Conservation (phyloP, 2,329 filamentous ascomycete genomes). For the Cercospora sp. region DNA sequence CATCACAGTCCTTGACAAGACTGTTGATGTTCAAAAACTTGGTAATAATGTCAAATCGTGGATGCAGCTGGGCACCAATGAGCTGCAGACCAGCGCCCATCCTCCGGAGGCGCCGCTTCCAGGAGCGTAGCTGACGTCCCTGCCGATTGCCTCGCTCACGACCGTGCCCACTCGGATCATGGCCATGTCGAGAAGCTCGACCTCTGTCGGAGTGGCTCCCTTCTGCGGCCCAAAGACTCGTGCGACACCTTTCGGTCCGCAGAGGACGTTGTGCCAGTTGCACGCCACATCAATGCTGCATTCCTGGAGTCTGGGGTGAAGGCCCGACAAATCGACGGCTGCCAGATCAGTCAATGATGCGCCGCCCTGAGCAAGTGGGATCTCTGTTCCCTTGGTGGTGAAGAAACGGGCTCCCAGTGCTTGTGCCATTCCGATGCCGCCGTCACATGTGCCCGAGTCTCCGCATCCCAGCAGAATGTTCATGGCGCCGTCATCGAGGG, state of each 20-base stretch:
- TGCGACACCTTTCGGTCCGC: constrained; percentile 52
- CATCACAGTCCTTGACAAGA: constrained; percentile 51
- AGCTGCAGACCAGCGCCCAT: constrained; percentile 55
- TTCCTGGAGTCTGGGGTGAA: constrained; percentile 44
- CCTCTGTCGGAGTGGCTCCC: constrained; percentile 49
- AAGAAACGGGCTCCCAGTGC: constrained; percentile 52
- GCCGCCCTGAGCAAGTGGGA: constrained; percentile 48
- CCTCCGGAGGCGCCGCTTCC: constrained; percentile 57
- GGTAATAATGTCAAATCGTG: constrained; percentile 53
- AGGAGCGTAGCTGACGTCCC: constrained; percentile 44
- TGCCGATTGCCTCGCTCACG: constrained; percentile 39
- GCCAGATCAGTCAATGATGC: constrained; percentile 43
- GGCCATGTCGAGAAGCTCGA: constrained; percentile 46
- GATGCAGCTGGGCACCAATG: constrained; percentile 50
- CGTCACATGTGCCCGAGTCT: constrained; percentile 57
- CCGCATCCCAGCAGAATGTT: constrained; percentile 56
- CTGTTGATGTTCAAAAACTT: constrained; percentile 53
- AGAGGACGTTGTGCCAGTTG: constrained; percentile 56
- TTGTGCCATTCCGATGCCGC: constrained; percentile 57
- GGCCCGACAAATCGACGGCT: constrained; percentile 43
- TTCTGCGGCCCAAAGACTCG: constrained; percentile 56
- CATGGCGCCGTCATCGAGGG: constrained; percentile 49
- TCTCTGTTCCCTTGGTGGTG: constrained; percentile 41
- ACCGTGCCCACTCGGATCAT: constrained; percentile 48
- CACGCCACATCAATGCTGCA: constrained; percentile 53